Evolutionary conservation across 2,329 filamentous ascomycete genomes (phyloP), one percentile per base, ranked within the genome.

Genomic region (Calonectria multiphialidica): DNA sequence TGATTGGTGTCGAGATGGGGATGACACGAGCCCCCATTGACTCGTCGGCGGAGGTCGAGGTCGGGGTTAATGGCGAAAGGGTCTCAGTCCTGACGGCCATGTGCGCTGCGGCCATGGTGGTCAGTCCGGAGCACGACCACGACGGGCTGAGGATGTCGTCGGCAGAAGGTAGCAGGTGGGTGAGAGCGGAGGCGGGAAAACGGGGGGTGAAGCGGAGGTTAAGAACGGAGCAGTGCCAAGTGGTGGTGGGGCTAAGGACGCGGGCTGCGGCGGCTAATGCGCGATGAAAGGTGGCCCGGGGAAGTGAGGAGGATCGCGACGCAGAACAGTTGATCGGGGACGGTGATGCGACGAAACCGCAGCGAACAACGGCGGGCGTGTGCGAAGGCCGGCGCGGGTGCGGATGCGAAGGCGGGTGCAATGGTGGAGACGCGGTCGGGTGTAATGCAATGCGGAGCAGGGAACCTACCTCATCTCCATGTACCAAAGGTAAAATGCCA

Each of bases 41-140:
- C 72, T 88, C 83, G 74, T 83, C 81, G 71, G 86, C 83, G 74
- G 82, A 80, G 75, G 83, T 79, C 75, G 83, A 79, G 73, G 80
- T 82, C 78, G 83, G 80, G 73, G 80, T 82, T 78, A 84, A 83
- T 81, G 85, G 83, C 80, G 86, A 86, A 79, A 84, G 84, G 81
- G 84, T 87, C 78, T 89, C 87, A 86, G 85, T 88, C 79, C 84
- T 86, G 79, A 87, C 84, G 79, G 87, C 88, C 88, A 89, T 89
- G 82, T 86, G 84, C 81, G 84, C 86, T 88, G 81, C 77, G 66
- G 75, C 77, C 77, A 76, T 79, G 73, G 74, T 79, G 74, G 74
- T 79, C 76, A 80, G 79, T 77, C 73, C 72, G 72, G 71, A 62
- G 68, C 71, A 74, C 47, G 59, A 68, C 61, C 70, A 71, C 66